A percentile compares a stretch with the other conserved stretches of the same genome.
Conservation (phyloP, 768 basidiomycete species). For the Mycena crocata region DNA sequence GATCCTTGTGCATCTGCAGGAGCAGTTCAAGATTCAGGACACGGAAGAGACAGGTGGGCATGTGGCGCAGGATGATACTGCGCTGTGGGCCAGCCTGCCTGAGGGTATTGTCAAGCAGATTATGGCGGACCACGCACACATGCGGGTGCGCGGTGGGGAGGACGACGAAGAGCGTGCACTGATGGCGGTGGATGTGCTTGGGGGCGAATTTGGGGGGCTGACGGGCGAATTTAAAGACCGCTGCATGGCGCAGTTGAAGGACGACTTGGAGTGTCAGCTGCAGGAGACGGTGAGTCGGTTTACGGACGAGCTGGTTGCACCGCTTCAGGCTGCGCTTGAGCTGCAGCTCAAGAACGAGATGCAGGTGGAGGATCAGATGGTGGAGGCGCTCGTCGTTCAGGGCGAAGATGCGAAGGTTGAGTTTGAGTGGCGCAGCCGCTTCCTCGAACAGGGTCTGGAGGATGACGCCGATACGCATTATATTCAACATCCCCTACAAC, state of each 20-base stretch:
- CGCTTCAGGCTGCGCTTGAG: conserved; percentile 24
- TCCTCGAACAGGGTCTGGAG: conserved; percentile 20
- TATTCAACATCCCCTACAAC: conserved; percentile 30
- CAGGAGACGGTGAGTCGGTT: conserved; percentile 14
- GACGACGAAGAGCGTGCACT: neutral
- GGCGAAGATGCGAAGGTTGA: conserved; percentile 33
- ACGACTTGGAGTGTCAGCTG: conserved; percentile 26
- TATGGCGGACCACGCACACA: conserved; percentile 22
- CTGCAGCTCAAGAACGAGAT: conserved; percentile 31
- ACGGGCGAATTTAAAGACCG: conserved; percentile 24
- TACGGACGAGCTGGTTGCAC: conserved; percentile 20
- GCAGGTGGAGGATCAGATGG: conserved; percentile 33
- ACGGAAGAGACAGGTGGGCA: conserved; percentile 1
- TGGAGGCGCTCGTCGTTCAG: conserved; percentile 31
- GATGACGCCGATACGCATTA: neutral
- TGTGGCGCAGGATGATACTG: neutral
- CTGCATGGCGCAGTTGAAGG: conserved; percentile 23
- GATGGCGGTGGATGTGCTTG: conserved; percentile 17
- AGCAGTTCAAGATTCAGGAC: conserved; percentile 27
- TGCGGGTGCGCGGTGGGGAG: neutral
- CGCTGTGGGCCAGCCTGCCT: conserved; percentile 22
- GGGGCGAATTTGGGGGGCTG: conserved; percentile 10
- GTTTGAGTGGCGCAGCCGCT: conserved; percentile 31
- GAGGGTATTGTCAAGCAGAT: conserved; percentile 20
- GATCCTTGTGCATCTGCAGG: conserved; percentile 22